Evolutionary conservation across 306 rosid species (phyloP).

Genomic region (Castanospermum australe): DNA sequence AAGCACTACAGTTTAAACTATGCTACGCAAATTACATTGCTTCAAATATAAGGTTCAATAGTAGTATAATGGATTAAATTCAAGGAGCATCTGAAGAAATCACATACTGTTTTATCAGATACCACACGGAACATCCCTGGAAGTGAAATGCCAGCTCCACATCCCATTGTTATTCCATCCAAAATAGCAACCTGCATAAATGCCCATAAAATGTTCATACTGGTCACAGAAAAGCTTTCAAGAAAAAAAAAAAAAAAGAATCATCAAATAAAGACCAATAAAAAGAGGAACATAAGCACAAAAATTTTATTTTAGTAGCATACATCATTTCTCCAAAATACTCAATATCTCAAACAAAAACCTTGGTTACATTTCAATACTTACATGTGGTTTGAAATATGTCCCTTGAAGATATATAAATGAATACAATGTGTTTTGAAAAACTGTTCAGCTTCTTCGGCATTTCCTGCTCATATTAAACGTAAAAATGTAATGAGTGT

Average conservation of each 20-base stretch:
- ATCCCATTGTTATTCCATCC: conserved; percentile 92
- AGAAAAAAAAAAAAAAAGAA: background rate
- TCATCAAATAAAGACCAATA: background rate
- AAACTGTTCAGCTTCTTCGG: conserved; percentile 70
- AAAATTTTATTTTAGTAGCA: background rate
- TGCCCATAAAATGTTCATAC: conserved; percentile 28
- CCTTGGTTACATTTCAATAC: conserved; percentile 32
- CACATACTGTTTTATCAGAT: conserved; percentile 86
- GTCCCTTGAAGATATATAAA: conserved; percentile 92
- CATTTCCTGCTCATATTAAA: conserved; percentile 56
- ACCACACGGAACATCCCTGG: conserved; percentile 88
- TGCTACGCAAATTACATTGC: background rate
- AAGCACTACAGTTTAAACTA: background rate
- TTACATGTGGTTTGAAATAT: conserved; percentile 91
- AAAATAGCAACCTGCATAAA: conserved; percentile 72
- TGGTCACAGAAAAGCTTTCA: background rate
- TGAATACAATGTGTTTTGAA: conserved; percentile 73
- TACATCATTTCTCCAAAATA: conserved; percentile 20
- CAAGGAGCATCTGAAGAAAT: conserved; percentile 17
- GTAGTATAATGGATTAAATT: background rate
- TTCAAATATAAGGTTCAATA: background rate
- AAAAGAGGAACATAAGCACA: background rate
- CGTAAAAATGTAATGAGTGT: background rate
- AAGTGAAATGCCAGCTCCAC: conserved; percentile 90
- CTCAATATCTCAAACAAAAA: conserved; percentile 18